These are phyloP conservation scores for Blastocystis hominis DNA, from an alignment of 352 stramenopile genomes.

Conservation along the genomic window DNA sequence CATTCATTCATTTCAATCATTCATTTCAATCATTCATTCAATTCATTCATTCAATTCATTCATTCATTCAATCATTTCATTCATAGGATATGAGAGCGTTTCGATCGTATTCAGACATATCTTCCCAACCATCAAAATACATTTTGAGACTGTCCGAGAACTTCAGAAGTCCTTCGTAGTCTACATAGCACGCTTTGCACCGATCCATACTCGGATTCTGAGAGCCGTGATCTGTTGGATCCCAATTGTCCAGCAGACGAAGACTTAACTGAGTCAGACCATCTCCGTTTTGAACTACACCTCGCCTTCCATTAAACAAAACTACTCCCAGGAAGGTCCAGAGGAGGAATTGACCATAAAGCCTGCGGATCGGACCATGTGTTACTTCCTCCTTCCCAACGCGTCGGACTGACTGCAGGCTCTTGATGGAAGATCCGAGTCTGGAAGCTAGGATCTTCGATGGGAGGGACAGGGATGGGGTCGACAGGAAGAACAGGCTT, in stretches of 20 bases:
- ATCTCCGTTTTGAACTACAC: slow-evolving; percentile 43
- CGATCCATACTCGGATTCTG: not conserved
- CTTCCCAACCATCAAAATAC: slow-evolving; percentile 47
- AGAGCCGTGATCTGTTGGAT: not conserved
- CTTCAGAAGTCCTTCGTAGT: slow-evolving; percentile 39
- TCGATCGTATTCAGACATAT: slow-evolving; percentile 33
- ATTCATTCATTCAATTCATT: too few relatives aligned
- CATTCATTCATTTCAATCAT: too few relatives aligned
- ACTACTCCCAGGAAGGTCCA: slow-evolving; percentile 33
- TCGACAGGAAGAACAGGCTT: not conserved
- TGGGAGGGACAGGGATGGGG: not conserved
- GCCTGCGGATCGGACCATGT: slow-evolving; percentile 8
- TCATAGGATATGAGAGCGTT: slow-evolving; percentile 8
- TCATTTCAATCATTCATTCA: too few relatives aligned
- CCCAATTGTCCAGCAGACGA: slow-evolving; percentile 38
- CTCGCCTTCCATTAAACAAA: not conserved
- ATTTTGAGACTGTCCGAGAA: slow-evolving; percentile 36
- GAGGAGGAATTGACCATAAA: not conserved
- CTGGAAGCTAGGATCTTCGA: not conserved
- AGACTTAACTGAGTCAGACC: slow-evolving; percentile 36
- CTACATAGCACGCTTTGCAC: not conserved
- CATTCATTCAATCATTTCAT: not conserved
- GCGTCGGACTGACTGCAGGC: not conserved
- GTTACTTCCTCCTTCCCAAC: slow-evolving; percentile 20
- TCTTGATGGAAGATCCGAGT: not conserved